A percentile compares a stretch with the other conserved stretches of the same genome.
Evolutionary conservation across 192 early-diverging fungal species (phyloP).

Genomic region (Linnemannia schmuckeri): DNA sequence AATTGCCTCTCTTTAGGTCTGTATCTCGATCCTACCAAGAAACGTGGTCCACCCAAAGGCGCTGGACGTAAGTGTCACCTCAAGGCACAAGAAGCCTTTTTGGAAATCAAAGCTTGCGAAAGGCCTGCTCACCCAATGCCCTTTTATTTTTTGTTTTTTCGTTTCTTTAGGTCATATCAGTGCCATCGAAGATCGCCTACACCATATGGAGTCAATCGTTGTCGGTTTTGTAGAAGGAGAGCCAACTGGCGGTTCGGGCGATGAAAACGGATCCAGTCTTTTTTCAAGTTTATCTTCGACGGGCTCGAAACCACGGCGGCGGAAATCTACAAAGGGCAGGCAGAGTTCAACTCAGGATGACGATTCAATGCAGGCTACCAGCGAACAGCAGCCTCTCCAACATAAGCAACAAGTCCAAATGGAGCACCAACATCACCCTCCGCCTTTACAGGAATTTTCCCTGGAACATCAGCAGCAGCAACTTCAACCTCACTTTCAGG

Average conservation of each 20-base stretch:
- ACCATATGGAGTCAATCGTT: conserved; percentile 76
- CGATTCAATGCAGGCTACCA: not conserved
- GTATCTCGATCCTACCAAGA: conserved; percentile 54
- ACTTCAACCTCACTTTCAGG: not conserved
- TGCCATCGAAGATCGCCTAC: conserved; percentile 79
- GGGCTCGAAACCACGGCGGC: conserved; percentile 16
- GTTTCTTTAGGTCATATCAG: conserved; percentile 75
- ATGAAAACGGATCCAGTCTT: not conserved
- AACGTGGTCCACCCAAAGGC: conserved; percentile 53
- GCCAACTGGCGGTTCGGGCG: not conserved
- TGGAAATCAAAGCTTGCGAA: not conserved
- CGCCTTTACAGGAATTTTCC: conserved; percentile 7
- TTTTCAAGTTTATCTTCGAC: conserved; percentile 13
- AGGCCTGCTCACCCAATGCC: not conserved
- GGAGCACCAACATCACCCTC: conserved; percentile 12
- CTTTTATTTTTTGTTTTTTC: not conserved
- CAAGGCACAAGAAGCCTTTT: not conserved
- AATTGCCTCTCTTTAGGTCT: conserved; percentile 15
- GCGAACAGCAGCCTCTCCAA: conserved; percentile 20
- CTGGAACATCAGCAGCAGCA: conserved; percentile 15
- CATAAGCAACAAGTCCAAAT: not conserved
- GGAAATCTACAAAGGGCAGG: conserved; percentile 40
- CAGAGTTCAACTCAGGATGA: not conserved
- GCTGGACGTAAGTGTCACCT: conserved; percentile 44
- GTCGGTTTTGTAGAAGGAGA: conserved; percentile 57